Conservation (phyloP, 2,329 filamentous ascomycete species). For the Pseudogymnoascus destructans region DNA sequence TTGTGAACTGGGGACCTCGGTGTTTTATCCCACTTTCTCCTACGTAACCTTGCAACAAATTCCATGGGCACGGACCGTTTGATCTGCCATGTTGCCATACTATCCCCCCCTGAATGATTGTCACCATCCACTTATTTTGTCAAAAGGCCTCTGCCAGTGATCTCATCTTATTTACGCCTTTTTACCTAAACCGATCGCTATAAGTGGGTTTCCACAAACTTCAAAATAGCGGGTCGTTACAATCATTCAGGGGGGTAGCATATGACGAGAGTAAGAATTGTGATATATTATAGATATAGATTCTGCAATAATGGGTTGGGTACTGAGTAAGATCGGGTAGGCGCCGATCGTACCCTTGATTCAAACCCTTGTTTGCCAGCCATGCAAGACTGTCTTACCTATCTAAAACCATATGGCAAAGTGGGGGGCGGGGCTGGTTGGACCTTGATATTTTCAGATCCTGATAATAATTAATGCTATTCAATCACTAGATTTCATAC, state of each 20-base stretch:
- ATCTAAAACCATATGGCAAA: conserved; percentile 7
- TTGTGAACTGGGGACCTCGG: too few species aligned
- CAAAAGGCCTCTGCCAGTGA: too few species aligned
- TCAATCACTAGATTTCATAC: neutral
- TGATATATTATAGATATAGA: neutral
- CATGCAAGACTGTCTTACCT: neutral
- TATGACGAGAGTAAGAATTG: neutral
- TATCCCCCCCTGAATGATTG: too few species aligned
- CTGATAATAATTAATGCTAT: neutral
- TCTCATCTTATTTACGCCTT: too few species aligned
- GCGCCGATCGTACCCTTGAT: neutral
- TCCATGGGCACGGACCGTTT: neutral
- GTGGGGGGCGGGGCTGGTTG: neutral
- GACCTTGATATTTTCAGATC: neutral
- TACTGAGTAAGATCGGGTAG: neutral
- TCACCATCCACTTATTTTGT: too few species aligned
- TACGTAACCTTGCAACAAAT: neutral
- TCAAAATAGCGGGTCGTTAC: too few species aligned
- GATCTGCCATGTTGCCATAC: neutral
- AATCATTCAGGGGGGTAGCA: too few species aligned
- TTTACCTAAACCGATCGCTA: too few species aligned
- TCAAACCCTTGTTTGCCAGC: neutral
- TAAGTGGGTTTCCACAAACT: too few species aligned
- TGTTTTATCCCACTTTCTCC: neutral
- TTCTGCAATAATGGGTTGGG: neutral